phyloP scores from a whole-genome alignment of 2,329 filamentous ascomycete species.

The Nothophaeocryptopus gaeumannii region DNA sequence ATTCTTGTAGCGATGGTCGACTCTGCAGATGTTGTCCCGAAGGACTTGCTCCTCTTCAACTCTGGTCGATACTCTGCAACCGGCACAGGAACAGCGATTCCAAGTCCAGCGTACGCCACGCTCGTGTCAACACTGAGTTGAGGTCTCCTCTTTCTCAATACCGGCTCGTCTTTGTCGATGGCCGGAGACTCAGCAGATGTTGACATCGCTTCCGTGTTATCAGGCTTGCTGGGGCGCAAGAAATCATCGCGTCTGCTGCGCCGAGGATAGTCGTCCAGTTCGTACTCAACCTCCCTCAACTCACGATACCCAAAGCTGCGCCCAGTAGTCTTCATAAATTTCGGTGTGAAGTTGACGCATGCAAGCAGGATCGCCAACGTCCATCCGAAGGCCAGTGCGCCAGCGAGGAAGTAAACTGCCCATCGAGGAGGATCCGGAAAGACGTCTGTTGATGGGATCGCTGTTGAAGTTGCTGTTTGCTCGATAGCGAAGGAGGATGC shows the following conservation, averaged over 20 bases:
- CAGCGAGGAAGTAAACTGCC: constrained; percentile 1
- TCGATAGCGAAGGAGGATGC: neutral
- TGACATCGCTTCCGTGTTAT: neutral
- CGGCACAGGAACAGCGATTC: constrained; percentile 15
- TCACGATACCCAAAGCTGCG: neutral
- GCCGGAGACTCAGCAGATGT: constrained; percentile 2
- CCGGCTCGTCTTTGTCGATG: constrained; percentile 2
- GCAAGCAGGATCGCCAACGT: constrained; percentile 17
- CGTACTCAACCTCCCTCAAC: neutral
- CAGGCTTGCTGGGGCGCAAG: neutral
- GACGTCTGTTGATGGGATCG: neutral
- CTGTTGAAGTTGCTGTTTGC: neutral
- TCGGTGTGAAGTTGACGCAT: constrained; percentile 25
- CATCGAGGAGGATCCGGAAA: constrained; percentile 8
- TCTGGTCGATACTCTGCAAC: too few relatives aligned
- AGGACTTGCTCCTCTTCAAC: too few relatives aligned
- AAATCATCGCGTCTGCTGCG: neutral
- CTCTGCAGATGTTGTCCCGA: too few relatives aligned
- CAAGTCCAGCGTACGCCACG: constrained; percentile 14
- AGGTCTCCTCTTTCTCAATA: constrained; percentile 3
- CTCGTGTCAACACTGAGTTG: constrained; percentile 20
- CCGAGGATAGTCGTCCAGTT: too few relatives aligned
- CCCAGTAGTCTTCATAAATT: neutral
- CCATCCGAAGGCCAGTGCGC: constrained; percentile 17
- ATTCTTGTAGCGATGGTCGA: too few relatives aligned